A percentile compares a stretch with the other conserved stretches of the same genome.
Conservation (phyloP, 352 stramenopile species). For the Phytopythium oedochilum region DNA sequence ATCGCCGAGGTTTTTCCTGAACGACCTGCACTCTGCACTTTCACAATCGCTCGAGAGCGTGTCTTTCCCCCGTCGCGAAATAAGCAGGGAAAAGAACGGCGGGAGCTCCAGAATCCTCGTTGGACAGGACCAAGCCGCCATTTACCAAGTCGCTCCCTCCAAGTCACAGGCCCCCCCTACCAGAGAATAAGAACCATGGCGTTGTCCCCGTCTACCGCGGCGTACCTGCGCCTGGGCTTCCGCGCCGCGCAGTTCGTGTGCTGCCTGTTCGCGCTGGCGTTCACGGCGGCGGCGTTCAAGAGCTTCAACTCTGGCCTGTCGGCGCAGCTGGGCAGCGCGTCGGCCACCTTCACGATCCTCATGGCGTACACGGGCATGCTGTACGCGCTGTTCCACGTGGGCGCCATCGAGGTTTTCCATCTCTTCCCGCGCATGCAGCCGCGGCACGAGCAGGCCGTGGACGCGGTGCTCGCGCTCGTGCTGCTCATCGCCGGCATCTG, state of each 20-base stretch:
- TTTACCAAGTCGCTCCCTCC: not conserved
- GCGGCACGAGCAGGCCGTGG: slow-evolving; percentile 20
- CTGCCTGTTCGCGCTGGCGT: slow-evolving; percentile 47
- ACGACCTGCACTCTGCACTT: not conserved
- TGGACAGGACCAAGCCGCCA: not conserved
- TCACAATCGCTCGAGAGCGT: not conserved
- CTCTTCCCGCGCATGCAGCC: slow-evolving; percentile 13
- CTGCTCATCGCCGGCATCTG: slow-evolving; percentile 54
- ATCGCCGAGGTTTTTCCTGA: not conserved
- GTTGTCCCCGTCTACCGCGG: slow-evolving; percentile 14
- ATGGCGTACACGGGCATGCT: slow-evolving; percentile 61
- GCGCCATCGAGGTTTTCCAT: slow-evolving; percentile 37
- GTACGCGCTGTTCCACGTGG: slow-evolving; percentile 41
- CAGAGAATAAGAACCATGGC: slow-evolving; percentile 4
- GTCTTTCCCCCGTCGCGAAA: not conserved
- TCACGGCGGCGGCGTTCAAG: slow-evolving; percentile 34
- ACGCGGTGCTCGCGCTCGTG: slow-evolving; percentile 30
- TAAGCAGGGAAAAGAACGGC: not conserved
- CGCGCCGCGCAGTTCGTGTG: slow-evolving; percentile 50
- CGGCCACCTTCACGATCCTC: slow-evolving; percentile 46
- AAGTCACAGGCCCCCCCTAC: too few species aligned
- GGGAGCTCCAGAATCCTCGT: too few species aligned
- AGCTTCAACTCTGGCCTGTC: slow-evolving; percentile 23
- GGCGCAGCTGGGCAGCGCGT: slow-evolving; percentile 18
- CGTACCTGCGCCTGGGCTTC: slow-evolving; percentile 28